Conservation (phyloP, 2,329 filamentous ascomycete species). For the Neophaeococcomyces mojaviensis region DNA sequence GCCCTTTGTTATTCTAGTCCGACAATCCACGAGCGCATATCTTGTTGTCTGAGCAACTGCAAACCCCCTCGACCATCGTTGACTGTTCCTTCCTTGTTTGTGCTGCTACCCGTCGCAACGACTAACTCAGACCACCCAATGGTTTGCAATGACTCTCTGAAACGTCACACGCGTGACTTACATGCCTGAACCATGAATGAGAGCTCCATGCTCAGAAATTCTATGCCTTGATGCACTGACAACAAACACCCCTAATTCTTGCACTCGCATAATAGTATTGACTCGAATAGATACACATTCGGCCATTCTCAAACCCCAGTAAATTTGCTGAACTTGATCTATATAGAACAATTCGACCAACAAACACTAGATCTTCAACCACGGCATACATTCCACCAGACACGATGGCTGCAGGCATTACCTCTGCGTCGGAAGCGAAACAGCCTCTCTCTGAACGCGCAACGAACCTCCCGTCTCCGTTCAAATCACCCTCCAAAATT, state of each 20-base stretch:
- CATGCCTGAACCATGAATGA: not conserved
- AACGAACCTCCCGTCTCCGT: slow-evolving; percentile 2
- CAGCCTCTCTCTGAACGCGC: slow-evolving; percentile 3
- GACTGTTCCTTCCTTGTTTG: too few species aligned
- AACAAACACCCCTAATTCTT: too few species aligned
- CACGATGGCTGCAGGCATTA: not conserved
- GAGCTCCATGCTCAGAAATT: not conserved
- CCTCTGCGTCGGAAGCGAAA: not conserved
- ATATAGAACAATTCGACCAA: too few species aligned
- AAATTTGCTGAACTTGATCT: too few species aligned
- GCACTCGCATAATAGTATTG: too few species aligned
- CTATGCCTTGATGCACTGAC: not conserved
- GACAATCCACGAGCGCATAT: not conserved
- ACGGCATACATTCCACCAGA: not conserved
- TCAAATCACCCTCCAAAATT: slow-evolving; percentile 7
- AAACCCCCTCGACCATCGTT: not conserved
- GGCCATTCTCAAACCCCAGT: too few species aligned
- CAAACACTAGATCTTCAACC: too few species aligned
- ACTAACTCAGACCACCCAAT: not conserved
- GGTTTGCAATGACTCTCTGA: not conserved
- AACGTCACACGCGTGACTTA: not conserved
- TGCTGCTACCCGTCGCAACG: slow-evolving; percentile 1
- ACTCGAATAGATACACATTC: too few species aligned
- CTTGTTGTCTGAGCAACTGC: not conserved
- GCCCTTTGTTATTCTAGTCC: too few species aligned